Base-by-base conservation (phyloP, 768 basidiomycete species). In the Lactarius akahatsu region DNA sequence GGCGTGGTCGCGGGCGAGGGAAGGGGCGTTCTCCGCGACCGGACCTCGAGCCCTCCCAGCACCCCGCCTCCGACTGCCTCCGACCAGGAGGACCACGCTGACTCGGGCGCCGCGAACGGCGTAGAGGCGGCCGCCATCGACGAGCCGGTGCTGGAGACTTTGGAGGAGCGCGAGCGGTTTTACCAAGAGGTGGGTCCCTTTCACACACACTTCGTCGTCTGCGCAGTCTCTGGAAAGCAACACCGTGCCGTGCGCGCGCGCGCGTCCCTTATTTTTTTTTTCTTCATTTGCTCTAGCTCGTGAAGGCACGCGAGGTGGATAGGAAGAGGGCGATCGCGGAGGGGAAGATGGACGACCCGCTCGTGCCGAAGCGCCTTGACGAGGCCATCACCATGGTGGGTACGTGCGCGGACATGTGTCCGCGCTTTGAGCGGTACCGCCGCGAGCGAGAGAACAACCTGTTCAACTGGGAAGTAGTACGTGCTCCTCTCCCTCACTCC, bases 311-410 rank as follows among this genome's bases (percentile, higher is more conserved):
- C 59, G 90, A 93, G 71, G 73, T 75, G 3, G 92, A 92, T 73
- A 80, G 86, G 59, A 88, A 87, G 74, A 81, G 77, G 57, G 90
- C 90, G 18, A 94, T 97, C 62, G 82, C 86, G 0, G 85, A 89
- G 41, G 93, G 94, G 7, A 88, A 91, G 73, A 94, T 97, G 85
- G 90, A 92, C 68, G 93, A 94, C 73, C 95, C 94, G 0, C 73
- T 83, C 50, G 87, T 88, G 11, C 87, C 90, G 2, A 89, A 90
- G 73, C 83, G 89, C 16, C 82, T 97, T 2, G 92, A 92, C 71
- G 89, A 96, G 69, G 95, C 96, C 20, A 94, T 96, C 63, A 89
- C 89, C n/a, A 89, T 98, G 74, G 85, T 92, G 16, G 96, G 96
- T 28, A 96, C 94, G 1, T 98, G 96, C 73, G 78, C 82, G 79